Conservation (phyloP, 2,329 filamentous ascomycete genomes). For the Myriosclerotinia curreyana region DNA sequence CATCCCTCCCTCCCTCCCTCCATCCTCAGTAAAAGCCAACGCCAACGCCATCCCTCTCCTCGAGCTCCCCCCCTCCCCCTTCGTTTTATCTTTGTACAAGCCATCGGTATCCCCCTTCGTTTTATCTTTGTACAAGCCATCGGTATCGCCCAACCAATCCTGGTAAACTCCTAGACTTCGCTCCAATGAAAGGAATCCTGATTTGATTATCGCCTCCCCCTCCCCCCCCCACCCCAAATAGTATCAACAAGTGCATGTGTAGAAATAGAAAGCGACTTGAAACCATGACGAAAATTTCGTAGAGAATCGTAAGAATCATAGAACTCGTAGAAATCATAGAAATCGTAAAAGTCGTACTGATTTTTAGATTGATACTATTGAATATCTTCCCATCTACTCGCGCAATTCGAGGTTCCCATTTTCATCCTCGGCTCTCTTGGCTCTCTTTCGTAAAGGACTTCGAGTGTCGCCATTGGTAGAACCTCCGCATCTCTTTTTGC, state of each 20-base stretch:
- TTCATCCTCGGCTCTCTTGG: not conserved
- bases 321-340: not conserved
- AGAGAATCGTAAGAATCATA: too few species aligned
- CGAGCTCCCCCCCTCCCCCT: not conserved
- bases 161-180: too few species aligned
- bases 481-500: not conserved
- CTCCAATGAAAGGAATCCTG: not conserved
- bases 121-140: not conserved
- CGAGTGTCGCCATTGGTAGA: not conserved
- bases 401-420: not conserved
- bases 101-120: not conserved
- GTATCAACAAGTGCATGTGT: not conserved
- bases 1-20: too few species aligned
- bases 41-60: not conserved
- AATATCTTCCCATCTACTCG: not conserved
- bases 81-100: not conserved
- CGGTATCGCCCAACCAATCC: not conserved
- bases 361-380: not conserved
- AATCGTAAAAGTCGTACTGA: not conserved
- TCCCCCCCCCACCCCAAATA: too few species aligned
- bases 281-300: too few species aligned
- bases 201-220: too few species aligned
- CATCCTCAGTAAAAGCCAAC: not conserved
- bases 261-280: not conserved
- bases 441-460: conserved; percentile 2